These are phyloP conservation scores for Penicillium italicum DNA, from an alignment of 2,329 filamentous ascomycete species.

Conservation along the genomic window DNA sequence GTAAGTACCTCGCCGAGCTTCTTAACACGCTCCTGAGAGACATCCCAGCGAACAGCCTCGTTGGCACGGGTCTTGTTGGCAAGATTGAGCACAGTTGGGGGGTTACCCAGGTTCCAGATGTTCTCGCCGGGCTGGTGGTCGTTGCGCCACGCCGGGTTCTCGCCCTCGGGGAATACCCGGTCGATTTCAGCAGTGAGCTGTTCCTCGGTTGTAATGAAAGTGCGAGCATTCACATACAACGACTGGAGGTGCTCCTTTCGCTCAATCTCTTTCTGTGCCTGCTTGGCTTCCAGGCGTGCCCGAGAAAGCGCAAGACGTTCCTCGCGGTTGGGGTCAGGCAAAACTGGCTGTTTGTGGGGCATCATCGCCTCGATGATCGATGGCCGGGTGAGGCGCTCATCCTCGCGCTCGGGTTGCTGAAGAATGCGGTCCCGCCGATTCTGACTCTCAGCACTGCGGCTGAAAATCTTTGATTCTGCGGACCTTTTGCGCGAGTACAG, in stretches of 20 bases:
- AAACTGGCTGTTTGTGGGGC: conserved; percentile 49
- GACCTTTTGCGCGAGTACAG: conserved; percentile 64
- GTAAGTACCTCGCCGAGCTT: conserved; percentile 65
- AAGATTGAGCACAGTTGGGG: conserved; percentile 40
- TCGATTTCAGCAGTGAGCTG: conserved; percentile 74
- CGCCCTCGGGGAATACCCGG: conserved; percentile 65
- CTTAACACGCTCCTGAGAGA: conserved; percentile 57
- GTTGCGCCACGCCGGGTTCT: conserved; percentile 43
- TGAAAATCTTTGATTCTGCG: conserved; percentile 36
- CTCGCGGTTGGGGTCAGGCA: conserved; percentile 62
- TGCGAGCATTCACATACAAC: conserved; percentile 81
- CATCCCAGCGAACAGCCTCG: conserved; percentile 35
- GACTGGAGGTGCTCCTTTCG: conserved; percentile 73
- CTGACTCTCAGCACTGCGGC: conserved; percentile 49
- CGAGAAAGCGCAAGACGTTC: conserved; percentile 47
- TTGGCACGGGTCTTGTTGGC: conserved; percentile 31
- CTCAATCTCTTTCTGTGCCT: conserved; percentile 54
- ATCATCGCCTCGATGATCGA: conserved; percentile 57
- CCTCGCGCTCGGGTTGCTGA: conserved; percentile 64
- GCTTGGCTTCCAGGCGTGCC: conserved; percentile 42
- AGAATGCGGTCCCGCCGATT: conserved; percentile 51
- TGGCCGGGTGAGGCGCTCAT: conserved; percentile 71
- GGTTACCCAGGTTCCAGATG: conserved; percentile 51
- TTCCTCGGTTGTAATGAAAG: conserved; percentile 79
- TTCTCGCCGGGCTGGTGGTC: conserved; percentile 44